phyloP scores from a whole-genome alignment of 2,329 filamentous ascomycete species.

The Penicillium brevicompactum region DNA sequence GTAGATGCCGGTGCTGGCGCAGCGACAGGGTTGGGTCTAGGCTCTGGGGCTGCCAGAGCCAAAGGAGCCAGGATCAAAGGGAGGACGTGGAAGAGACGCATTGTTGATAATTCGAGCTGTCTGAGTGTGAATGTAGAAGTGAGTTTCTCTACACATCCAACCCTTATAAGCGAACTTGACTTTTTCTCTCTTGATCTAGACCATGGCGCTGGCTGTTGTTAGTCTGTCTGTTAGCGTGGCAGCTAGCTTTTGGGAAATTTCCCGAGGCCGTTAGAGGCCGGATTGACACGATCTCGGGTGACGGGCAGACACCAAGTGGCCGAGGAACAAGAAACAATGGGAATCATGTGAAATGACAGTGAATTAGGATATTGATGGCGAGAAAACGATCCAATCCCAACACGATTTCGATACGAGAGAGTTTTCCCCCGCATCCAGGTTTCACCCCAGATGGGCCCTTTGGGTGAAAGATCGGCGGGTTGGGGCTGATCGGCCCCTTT shows the following conservation, averaged over 20 bases:
- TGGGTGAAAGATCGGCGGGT: constrained; percentile 7
- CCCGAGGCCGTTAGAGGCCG: not conserved
- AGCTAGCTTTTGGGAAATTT: not conserved
- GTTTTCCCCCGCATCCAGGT: constrained; percentile 8
- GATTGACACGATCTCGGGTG: not conserved
- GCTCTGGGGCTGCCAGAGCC: constrained; percentile 22
- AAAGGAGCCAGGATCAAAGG: constrained; percentile 22
- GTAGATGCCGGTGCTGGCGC: constrained; percentile 20
- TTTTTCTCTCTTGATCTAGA: not conserved
- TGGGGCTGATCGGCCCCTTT: not conserved
- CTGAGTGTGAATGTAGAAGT: not conserved
- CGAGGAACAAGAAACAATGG: not conserved
- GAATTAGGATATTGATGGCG: not conserved
- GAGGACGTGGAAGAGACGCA: constrained; percentile 24
- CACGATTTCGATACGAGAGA: not conserved
- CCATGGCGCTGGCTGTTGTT: not conserved
- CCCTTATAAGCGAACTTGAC: constrained; percentile 9
- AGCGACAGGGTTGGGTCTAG: constrained; percentile 26
- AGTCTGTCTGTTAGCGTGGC: not conserved
- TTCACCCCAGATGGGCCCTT: constrained; percentile 5
- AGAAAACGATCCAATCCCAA: not conserved
- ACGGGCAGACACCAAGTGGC: not conserved
- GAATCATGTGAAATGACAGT: constrained; percentile 3
- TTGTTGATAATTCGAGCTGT: constrained; percentile 3
- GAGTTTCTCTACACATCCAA: not conserved